Evolutionary conservation across 768 basidiomycete genomes (phyloP).

Genomic region (Lepiota brunneoincarnata): DNA sequence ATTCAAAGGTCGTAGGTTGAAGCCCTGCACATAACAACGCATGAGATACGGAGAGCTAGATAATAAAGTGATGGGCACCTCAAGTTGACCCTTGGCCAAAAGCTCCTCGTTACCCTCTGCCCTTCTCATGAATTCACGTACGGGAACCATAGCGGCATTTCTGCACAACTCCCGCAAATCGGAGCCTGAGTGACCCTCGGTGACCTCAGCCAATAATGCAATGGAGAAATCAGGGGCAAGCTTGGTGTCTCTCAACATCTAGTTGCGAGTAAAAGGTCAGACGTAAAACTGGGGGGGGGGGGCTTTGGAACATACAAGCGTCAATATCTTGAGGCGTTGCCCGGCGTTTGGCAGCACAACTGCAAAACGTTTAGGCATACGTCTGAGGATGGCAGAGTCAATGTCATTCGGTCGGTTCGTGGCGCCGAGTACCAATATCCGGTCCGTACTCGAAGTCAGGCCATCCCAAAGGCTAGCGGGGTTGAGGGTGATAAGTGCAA

Average conservation of each 20-base stretch:
- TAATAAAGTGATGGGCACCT: constrained; percentile 26
- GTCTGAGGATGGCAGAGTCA: constrained; percentile 80
- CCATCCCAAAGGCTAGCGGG: constrained; percentile 87
- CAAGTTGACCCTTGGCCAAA: constrained; percentile 48
- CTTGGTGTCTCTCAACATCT: constrained; percentile 86
- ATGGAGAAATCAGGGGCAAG: constrained; percentile 64
- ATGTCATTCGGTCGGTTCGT: constrained; percentile 96
- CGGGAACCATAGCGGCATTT: constrained; percentile 91
- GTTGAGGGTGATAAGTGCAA: neutral
- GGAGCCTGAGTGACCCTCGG: constrained; percentile 82
- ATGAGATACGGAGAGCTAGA: neutral
- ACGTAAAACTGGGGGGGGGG: neutral
- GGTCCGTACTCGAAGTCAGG: constrained; percentile 72
- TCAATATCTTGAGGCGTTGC: constrained; percentile 83
- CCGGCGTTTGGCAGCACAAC: constrained; percentile 74
- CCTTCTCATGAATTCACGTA: constrained; percentile 75
- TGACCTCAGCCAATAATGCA: constrained; percentile 56
- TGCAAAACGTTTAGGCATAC: constrained; percentile 98
- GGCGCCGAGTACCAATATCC: constrained; percentile 90
- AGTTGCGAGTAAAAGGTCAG: constrained; percentile 21
- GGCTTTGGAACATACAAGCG: constrained; percentile 57
- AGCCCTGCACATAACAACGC: constrained; percentile 50
- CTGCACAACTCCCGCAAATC: constrained; percentile 91
- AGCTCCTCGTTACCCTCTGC: constrained; percentile 39
- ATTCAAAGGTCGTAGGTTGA: constrained; percentile 72